phyloP scores from a whole-genome alignment of 768 basidiomycete genomes.

The Crassisporium funariophilum region DNA sequence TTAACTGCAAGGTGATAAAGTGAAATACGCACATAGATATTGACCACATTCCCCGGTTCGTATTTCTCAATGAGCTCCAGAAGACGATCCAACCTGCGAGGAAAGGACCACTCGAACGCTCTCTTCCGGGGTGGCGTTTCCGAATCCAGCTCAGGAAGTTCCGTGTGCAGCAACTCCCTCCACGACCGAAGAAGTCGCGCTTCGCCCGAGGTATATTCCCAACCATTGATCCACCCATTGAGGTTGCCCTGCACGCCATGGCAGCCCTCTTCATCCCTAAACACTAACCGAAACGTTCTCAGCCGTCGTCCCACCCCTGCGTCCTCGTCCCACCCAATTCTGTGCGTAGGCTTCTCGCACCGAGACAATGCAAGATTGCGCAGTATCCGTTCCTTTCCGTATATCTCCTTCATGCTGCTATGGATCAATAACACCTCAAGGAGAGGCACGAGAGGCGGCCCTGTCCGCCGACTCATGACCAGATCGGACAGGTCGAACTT shows the following conservation, averaged over 20 bases:
- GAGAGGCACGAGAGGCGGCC: constrained; percentile 3
- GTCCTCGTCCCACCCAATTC: neutral
- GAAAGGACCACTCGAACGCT: neutral
- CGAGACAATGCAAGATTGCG: constrained; percentile 4
- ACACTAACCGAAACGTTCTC: neutral
- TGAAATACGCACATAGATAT: neutral
- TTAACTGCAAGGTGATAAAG: neutral
- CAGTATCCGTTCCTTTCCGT: constrained; percentile 1
- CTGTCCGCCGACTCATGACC: neutral
- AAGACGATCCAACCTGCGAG: neutral
- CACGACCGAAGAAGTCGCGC: neutral
- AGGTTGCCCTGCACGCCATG: neutral
- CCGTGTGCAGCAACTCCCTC: neutral
- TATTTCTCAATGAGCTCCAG: neutral
- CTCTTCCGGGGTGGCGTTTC: neutral
- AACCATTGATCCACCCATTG: neutral
- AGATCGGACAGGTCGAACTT: constrained; percentile 2
- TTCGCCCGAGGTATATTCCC: neutral
- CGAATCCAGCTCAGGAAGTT: neutral
- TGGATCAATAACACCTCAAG: constrained; percentile 10
- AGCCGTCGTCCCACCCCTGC: neutral
- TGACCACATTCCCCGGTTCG: neutral
- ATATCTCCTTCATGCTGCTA: constrained; percentile 1
- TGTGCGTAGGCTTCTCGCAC: neutral
- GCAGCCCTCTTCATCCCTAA: neutral